These are phyloP conservation scores for Auricularia heimuer DNA, from an alignment of 768 basidiomycete genomes.

Conservation along the genomic window DNA sequence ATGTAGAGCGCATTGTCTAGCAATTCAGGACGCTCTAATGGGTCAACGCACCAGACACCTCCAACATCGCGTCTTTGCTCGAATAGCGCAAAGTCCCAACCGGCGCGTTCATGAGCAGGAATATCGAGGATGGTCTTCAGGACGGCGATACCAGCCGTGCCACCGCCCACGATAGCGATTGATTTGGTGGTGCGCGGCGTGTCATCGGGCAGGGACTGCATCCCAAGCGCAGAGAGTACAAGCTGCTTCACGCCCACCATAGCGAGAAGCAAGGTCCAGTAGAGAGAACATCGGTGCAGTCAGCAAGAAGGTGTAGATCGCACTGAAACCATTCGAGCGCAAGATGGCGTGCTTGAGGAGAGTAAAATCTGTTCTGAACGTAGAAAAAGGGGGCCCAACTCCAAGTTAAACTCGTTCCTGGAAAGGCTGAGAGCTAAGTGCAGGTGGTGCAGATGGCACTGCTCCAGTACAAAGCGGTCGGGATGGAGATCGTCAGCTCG, in stretches of 20 bases:
- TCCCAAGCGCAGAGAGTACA: background rate
- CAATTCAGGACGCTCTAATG: background rate
- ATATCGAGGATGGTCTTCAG: constrained; percentile 42
- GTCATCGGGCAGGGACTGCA: background rate
- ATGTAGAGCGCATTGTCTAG: background rate
- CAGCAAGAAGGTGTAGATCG: background rate
- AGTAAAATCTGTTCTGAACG: background rate
- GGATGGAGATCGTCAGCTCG: too few species aligned
- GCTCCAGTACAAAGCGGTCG: too few species aligned
- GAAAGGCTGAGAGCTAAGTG: too few species aligned
- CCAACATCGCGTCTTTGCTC: constrained; percentile 44
- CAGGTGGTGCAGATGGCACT: too few species aligned
- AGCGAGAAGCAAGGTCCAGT: background rate
- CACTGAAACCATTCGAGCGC: background rate
- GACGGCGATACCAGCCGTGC: constrained; percentile 45
- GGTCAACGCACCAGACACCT: constrained; percentile 39
- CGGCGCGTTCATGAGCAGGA: constrained; percentile 25
- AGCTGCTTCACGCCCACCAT: background rate
- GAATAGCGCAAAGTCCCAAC: constrained; percentile 42
- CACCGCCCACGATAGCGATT: constrained; percentile 49
- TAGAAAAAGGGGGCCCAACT: too few species aligned
- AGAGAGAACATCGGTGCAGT: background rate
- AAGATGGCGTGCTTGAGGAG: background rate
- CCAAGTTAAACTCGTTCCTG: too few species aligned
- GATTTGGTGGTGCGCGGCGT: constrained; percentile 25